phyloP scores from a whole-genome alignment of 768 basidiomycete species.

The Lentinula aciculospora region DNA sequence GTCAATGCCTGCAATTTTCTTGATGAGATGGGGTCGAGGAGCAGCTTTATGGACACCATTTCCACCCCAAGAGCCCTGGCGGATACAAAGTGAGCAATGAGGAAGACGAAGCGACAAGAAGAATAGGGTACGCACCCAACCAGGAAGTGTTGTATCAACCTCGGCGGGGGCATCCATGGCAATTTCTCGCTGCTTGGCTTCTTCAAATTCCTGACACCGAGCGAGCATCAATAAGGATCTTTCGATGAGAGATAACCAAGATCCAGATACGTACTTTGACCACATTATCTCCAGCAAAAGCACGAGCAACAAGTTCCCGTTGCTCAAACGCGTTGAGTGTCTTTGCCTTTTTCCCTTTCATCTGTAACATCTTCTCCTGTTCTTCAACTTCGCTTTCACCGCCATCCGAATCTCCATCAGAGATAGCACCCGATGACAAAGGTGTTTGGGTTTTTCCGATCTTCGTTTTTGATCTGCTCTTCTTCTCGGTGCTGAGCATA shows the following conservation, averaged over 20 bases:
- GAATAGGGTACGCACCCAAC: constrained; percentile 86
- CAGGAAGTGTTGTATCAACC: constrained; percentile 86
- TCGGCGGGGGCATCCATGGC: constrained; percentile 83
- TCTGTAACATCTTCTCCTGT: constrained; percentile 46
- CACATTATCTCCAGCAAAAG: constrained; percentile 97
- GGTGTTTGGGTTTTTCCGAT: constrained; percentile 47
- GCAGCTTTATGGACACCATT: constrained; percentile 54
- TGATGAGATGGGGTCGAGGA: constrained; percentile 69
- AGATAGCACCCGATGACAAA: constrained; percentile 38
- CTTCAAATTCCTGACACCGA: constrained; percentile 73
- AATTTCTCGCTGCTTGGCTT: constrained; percentile 76
- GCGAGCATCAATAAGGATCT: not conserved
- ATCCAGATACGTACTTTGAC: constrained; percentile 59
- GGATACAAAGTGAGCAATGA: not conserved
- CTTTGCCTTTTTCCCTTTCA: constrained; percentile 32
- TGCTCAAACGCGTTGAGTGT: constrained; percentile 75
- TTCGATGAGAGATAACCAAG: not conserved
- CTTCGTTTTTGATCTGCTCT: constrained; percentile 36
- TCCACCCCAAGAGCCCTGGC: constrained; percentile 90
- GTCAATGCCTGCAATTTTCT: constrained; percentile 77
- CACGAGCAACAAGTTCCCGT: constrained; percentile 86
- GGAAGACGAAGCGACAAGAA: not conserved
- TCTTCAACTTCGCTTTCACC: constrained; percentile 69
- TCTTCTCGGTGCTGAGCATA: constrained; percentile 33
- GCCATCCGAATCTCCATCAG: constrained; percentile 33